Conservation (phyloP, 2,329 filamentous ascomycete species). For the Cryphonectria carpinicola region DNA sequence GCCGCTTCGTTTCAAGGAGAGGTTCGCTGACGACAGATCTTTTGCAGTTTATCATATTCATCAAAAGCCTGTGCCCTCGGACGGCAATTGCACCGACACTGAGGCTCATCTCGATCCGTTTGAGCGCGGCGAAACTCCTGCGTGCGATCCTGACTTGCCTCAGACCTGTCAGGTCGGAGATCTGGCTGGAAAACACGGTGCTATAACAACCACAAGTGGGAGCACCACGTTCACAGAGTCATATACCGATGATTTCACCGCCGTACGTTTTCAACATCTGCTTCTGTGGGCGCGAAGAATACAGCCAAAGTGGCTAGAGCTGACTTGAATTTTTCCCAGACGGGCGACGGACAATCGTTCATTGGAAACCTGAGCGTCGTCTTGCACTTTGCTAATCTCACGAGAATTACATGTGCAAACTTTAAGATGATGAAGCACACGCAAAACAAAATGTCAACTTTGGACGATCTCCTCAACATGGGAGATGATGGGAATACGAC, state of each 20-base stretch:
- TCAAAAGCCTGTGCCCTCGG: conserved; percentile 60
- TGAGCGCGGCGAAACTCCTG: conserved; percentile 61
- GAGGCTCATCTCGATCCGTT: conserved; percentile 73
- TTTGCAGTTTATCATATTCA: conserved; percentile 73
- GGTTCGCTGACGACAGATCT: conserved; percentile 29
- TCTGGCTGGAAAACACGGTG: conserved; percentile 73
- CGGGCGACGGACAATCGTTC: conserved; percentile 54
- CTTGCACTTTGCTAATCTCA: conserved; percentile 66
- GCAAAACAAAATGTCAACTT: conserved; percentile 3
- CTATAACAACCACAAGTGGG: conserved; percentile 57
- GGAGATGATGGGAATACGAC: not conserved
- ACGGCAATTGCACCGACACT: conserved; percentile 74
- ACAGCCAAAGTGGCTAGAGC: not conserved
- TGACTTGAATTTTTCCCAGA: conserved; percentile 17
- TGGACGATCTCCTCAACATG: conserved; percentile 6
- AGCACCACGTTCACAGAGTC: conserved; percentile 35
- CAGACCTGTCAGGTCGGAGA: conserved; percentile 77
- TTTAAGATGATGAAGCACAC: conserved; percentile 43
- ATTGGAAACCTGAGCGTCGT: conserved; percentile 69
- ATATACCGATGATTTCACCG: conserved; percentile 62
- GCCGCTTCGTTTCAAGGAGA: too few relatives aligned
- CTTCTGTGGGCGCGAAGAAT: not conserved
- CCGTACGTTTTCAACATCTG: conserved; percentile 33
- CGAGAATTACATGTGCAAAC: conserved; percentile 67
- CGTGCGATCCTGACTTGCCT: conserved; percentile 62